Base-by-base conservation (phyloP, 139 green algal species). In the Chlamydomonas sp. region DNA sequence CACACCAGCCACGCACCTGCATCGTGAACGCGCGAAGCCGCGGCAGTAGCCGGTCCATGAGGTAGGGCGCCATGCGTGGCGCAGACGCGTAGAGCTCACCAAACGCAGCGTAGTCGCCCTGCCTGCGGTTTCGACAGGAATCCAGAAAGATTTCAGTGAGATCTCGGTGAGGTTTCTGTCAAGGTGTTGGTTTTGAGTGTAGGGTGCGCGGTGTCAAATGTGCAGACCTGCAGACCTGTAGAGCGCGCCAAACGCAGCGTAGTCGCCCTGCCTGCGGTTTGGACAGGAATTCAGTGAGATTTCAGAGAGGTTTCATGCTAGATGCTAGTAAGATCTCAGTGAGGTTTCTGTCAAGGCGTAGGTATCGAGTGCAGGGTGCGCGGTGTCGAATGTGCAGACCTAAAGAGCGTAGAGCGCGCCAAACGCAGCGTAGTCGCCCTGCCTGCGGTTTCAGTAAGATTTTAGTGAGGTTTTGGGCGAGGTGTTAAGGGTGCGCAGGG, bases 21-120 rank as follows among this genome's bases (percentile, higher is more conserved):
- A 48, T 35, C 33, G 62, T 35, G 35, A 29, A 54, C 31, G 36
- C 67, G 3, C 73, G 34, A 61, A 80, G 68, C 36, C 58, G 34
- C 3, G 64, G 68, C 65, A 89, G 63, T 43, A 89, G 62, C 2
- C 67, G 24, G 65, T 89, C 85, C 78, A 90, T 85, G 0, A 90
- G 64, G 63, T 90, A 90, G 0, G 85, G 83, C 4, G 75, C 68
- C 85, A 90, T 90, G 63, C 83, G 77, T 0, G 79, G 83, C 1
- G 84, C 82, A 4, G 20, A 37, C 5, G 63, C 16, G 47, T 60
- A 71, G n/a, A 88, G 75, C 22, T 49, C 26, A 48, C 85, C 33
- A 70, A 89, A 88, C 4, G 36, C 31, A 0, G 60, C 33, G 61
- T 80, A 83, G 54, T 79, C 64, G 35, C 74, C 63, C 29, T 48